A percentile compares a stretch with the other conserved stretches of the same genome.
Evolutionary conservation across 2,329 filamentous ascomycete genomes (phyloP).

Genomic region (Fusarium tricinctum): DNA sequence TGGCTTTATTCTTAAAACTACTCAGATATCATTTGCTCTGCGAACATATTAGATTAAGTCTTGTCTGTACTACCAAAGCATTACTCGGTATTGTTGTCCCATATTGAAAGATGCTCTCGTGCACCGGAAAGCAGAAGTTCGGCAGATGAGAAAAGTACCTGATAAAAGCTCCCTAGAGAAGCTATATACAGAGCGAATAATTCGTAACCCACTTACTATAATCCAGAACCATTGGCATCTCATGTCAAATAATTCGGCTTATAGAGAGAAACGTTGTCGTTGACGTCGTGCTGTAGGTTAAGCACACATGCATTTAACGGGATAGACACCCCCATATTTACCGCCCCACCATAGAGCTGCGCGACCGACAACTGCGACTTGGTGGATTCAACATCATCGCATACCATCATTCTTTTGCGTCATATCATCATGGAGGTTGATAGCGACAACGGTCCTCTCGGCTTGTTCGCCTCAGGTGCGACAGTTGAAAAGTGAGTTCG

Average conservation of each 20-base stretch:
- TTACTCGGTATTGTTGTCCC: neutral
- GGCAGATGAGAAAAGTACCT: neutral
- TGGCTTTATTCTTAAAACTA: neutral
- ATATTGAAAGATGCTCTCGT: neutral
- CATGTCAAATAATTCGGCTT: neutral
- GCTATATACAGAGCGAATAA: neutral
- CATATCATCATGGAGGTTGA: slow-evolving; percentile 67
- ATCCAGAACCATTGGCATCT: neutral
- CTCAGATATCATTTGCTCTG: neutral
- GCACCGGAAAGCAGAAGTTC: neutral
- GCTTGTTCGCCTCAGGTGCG: slow-evolving; percentile 64
- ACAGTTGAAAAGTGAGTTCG: slow-evolving; percentile 68
- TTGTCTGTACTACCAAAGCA: too few relatives aligned
- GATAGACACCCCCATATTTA: slow-evolving; percentile 46
- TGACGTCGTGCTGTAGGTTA: neutral
- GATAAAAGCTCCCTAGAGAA: too few relatives aligned
- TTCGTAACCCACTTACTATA: neutral
- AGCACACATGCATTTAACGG: slow-evolving; percentile 49
- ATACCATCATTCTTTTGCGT: slow-evolving; percentile 31
- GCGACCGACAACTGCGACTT: slow-evolving; percentile 27
- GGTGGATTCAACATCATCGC: slow-evolving; percentile 27
- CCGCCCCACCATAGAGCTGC: slow-evolving; percentile 49
- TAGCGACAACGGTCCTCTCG: slow-evolving; percentile 64
- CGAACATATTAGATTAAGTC: neutral
- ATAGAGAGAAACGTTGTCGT: neutral